phyloP scores from a whole-genome alignment of 129 eudicot species.

The Gnaphalium uliginosum region DNA sequence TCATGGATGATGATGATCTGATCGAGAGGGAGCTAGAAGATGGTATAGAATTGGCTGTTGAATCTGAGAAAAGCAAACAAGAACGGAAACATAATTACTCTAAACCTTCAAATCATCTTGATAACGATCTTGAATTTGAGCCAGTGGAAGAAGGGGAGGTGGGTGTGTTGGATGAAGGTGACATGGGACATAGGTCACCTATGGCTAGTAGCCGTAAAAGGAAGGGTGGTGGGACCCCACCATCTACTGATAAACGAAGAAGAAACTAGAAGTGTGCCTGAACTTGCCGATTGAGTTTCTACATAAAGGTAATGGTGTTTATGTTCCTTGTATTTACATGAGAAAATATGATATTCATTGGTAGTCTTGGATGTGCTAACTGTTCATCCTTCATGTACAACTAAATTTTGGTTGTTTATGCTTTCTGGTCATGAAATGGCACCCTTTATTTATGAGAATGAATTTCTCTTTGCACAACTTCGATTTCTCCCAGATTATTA shows the following conservation, averaged over 20 bases:
- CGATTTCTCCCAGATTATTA: not conserved
- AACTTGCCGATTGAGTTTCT: not conserved
- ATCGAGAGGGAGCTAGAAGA: constrained; percentile 49
- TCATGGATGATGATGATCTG: constrained; percentile 54
- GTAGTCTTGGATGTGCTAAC: constrained; percentile 19
- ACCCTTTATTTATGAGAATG: constrained; percentile 26
- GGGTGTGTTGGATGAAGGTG: constrained; percentile 31
- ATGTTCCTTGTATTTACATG: constrained; percentile 27
- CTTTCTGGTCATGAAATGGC: constrained; percentile 31
- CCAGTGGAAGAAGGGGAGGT: constrained; percentile 53
- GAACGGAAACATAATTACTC: constrained; percentile 31
- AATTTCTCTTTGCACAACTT: not conserved
- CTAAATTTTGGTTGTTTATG: constrained; percentile 33
- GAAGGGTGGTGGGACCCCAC: constrained; percentile 48
- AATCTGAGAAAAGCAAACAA: constrained; percentile 41
- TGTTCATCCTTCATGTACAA: constrained; percentile 28
- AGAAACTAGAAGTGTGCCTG: constrained; percentile 30
- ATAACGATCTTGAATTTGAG: constrained; percentile 30
- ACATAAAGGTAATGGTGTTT: constrained; percentile 16
- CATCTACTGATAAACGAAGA: constrained; percentile 25
- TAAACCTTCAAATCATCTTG: constrained; percentile 14
- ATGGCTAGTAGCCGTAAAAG: constrained; percentile 54
- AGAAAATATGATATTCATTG: constrained; percentile 29
- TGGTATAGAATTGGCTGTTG: constrained; percentile 52
- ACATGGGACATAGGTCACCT: constrained; percentile 36